These are phyloP conservation scores for Geotrichum fermentans DNA, from an alignment of 1,139 yeast genomes.

Conservation along the genomic window DNA sequence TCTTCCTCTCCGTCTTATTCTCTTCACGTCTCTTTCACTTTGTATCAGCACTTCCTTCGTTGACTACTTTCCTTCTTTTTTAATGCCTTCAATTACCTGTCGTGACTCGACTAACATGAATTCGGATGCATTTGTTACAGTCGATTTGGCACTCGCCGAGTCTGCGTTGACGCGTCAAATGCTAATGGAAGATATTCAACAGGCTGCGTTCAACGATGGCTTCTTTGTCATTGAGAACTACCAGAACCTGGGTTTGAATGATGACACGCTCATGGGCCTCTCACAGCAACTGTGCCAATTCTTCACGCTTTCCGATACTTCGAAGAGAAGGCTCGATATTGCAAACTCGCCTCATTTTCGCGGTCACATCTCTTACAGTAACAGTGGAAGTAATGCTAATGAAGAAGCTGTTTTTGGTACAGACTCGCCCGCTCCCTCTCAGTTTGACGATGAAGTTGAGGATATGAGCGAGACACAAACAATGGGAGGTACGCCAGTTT, in stretches of 20 bases:
- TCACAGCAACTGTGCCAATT: background rate
- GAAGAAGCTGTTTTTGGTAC: slow-evolving; percentile 14
- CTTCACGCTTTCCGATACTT: slow-evolving; percentile 2
- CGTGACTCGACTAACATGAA: background rate
- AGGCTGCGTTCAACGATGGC: slow-evolving; percentile 18
- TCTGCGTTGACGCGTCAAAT: slow-evolving; percentile 13
- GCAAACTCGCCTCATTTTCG: slow-evolving; percentile 14
- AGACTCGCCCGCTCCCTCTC: slow-evolving; percentile 7
- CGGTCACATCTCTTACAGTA: slow-evolving; percentile 9
- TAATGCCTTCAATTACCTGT: slow-evolving; percentile 6
- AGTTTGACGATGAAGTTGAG: slow-evolving; percentile 4
- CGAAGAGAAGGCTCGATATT: slow-evolving; percentile 7
- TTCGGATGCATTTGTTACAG: slow-evolving; percentile 4
- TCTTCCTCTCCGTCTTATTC: background rate
- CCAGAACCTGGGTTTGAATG: background rate
- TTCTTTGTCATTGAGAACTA: slow-evolving; percentile 15
- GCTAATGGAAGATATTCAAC: slow-evolving; percentile 11
- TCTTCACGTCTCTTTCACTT: background rate
- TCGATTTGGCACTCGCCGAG: slow-evolving; percentile 16
- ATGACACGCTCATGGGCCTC: background rate
- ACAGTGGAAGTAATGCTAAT: background rate
- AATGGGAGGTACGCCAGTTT: slow-evolving; percentile 12
- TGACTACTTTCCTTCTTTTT: background rate
- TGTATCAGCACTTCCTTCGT: background rate
- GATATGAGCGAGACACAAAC: slow-evolving; percentile 7